Evolutionary conservation across 331 rosid genomes (phyloP), one percentile per base, ranked within the genome.

Genomic region (Pyrus hybrid): DNA sequence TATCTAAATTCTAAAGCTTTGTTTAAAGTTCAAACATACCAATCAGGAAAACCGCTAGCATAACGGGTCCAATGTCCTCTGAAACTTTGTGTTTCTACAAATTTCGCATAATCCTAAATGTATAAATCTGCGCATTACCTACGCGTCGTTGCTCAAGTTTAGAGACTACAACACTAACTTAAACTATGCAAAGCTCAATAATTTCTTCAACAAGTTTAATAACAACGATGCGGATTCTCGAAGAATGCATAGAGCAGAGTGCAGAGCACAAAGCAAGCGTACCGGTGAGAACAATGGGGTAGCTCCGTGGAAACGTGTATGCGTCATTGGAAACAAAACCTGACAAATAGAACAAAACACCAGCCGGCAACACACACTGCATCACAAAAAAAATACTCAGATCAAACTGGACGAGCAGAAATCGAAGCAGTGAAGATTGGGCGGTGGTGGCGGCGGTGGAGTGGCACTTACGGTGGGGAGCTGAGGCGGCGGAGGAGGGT

Each of bases 331-430:
- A 54, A 83, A 89, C 91, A 67, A 76, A 90, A 4, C 99, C 97
- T 1, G 96, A 89, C 4, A 91, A 76, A 73, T 81, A 76, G 79
- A 95, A 87, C 81, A 80, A 89, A 30, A 92, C 90, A 21, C 99
- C 92, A 67, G 99, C 99, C 14, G 99, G 99, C 70, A 95, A 80
- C 86, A 95, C 99, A 66, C 97, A 92, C 99, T 95, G 93, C 80
- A 83, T 82, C 61, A 12, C 45, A 18, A 30, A 72, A n/a, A n/a
- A 62, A 29, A 26, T 11, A 10, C n/a, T 47, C 47, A 68, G 41
- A 37, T 26, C 74, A 80, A 58, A 6, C 45, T 37, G 20, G 13
- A 54, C 4, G 71, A 56, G 8, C 12, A 23, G 54, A 58, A 60
- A 33, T 35, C 73, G 63, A 66, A 64, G 28, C 61, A 26, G 69